These are phyloP conservation scores for Galeopsis tetrahit DNA, from an alignment of 257 asterid species.

Conservation along the genomic window DNA sequence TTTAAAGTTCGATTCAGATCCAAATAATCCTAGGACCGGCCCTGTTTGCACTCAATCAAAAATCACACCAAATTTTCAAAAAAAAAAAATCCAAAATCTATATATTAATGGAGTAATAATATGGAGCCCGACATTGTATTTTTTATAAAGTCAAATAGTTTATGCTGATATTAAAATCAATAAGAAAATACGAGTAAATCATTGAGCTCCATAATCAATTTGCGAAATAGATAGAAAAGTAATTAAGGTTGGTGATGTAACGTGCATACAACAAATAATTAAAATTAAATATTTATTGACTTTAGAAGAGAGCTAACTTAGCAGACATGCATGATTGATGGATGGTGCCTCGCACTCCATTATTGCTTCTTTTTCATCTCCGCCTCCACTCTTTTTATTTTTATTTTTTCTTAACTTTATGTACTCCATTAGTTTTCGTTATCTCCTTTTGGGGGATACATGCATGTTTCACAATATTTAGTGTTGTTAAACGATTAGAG, in stretches of 20 bases:
- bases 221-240: background rate
- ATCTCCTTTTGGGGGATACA: background rate
- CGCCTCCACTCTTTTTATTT: background rate
- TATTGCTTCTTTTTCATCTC: background rate
- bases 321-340: constrained; percentile 1
- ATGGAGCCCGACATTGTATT: no score
- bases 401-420: background rate
- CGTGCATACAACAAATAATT: constrained; percentile 27
- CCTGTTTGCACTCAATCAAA: no score
- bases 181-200: no score
- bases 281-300: background rate
- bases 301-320: constrained; percentile 29
- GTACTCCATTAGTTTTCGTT: background rate
- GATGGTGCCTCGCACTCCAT: constrained; percentile 27
- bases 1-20: no score
- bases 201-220: no score
- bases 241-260: background rate
- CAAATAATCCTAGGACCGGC: no score
- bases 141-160: no score
- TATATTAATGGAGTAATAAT: no score
- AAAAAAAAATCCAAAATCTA: no score
- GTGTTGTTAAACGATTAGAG: no score
- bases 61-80: no score
- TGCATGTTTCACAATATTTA: background rate
- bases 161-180: no score